Conservation (phyloP, 148 eudicot genomes). For the Fallopia convolvulus region DNA sequence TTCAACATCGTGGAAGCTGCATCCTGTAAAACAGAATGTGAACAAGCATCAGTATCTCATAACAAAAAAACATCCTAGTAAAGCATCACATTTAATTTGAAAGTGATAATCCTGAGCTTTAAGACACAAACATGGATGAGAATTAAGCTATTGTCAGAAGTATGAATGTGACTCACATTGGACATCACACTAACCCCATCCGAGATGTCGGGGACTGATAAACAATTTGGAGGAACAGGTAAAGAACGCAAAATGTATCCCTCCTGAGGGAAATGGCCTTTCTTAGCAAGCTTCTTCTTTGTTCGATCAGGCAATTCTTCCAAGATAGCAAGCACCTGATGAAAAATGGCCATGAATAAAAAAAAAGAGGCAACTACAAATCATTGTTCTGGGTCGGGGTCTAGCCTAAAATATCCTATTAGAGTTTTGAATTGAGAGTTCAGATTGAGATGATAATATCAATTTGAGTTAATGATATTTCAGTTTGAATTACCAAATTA, state of each 20-base stretch:
- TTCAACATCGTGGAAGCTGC: conserved; percentile 56
- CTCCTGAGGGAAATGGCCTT: conserved; percentile 78
- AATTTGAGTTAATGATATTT: too few species aligned
- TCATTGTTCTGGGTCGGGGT: too few species aligned
- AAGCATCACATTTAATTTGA: background rate
- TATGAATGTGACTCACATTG: conserved; percentile 41
- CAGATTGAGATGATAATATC: too few species aligned
- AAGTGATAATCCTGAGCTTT: background rate
- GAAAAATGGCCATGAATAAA: background rate
- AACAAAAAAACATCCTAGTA: background rate
- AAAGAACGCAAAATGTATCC: conserved; percentile 69
- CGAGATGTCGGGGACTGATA: conserved; percentile 85
- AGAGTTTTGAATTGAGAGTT: too few species aligned
- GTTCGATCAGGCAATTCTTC: conserved; percentile 60
- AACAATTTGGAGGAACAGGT: conserved; percentile 92
- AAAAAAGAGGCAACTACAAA: background rate
- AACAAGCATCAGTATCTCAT: background rate
- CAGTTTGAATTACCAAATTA: too few species aligned
- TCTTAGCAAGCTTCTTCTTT: conserved; percentile 52
- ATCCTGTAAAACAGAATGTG: conserved; percentile 44
- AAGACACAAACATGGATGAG: background rate
- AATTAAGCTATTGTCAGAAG: background rate
- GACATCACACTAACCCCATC: conserved; percentile 89
- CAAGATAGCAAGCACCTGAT: conserved; percentile 17
- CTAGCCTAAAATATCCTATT: too few species aligned